Base-by-base conservation (phyloP, 306 rosid species). In the Gillenia trifoliata region DNA sequence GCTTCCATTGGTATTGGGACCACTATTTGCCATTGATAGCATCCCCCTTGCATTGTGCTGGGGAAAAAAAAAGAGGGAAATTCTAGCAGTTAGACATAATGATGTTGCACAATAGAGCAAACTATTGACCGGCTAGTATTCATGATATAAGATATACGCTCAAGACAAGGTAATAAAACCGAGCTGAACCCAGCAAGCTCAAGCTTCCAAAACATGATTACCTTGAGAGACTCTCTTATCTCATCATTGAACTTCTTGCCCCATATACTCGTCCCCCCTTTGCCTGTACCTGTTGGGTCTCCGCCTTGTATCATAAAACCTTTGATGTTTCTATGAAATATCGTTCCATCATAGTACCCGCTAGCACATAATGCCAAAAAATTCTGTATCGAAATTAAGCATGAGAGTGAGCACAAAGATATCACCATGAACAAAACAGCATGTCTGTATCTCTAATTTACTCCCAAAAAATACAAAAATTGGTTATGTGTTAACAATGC, bases 251-350 rank as follows among this genome's bases (percentile, higher is more conserved):
- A 94, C 75, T 94, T 94, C 83, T 91, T 94, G 59, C 97, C 96
- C 99, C 97, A 94, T 33, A 92, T 92, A 36, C 99, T 88, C 66
- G 93, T 92, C 15, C 97, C 99, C 4, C 95, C 97, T 74, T 92
- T 94, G 80, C 96, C 99, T 0, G 99, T 94, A 56, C 99, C 99
- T 49, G 97, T 87, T 60, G 97, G 97, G 61, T 94, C 99, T 65
- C 99, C 99, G 38, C 99, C 99, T 92, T 94, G 99, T 72, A 94
- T 94, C 97, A 94, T 94, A 64, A 94, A 94, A 23, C 97, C 99
- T 75, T 94, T 94, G 47, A 94, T 92, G 72, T 92, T 94, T 78
- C 99, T 93, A 75, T 94, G 96, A 79, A 94, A 94, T 83, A 94
- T 77, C 64, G 99, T 94, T 75, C 97, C 95, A 82, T 94, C 99